Conservation (phyloP, 768 basidiomycete species). For the Lactarius deliciosus region DNA sequence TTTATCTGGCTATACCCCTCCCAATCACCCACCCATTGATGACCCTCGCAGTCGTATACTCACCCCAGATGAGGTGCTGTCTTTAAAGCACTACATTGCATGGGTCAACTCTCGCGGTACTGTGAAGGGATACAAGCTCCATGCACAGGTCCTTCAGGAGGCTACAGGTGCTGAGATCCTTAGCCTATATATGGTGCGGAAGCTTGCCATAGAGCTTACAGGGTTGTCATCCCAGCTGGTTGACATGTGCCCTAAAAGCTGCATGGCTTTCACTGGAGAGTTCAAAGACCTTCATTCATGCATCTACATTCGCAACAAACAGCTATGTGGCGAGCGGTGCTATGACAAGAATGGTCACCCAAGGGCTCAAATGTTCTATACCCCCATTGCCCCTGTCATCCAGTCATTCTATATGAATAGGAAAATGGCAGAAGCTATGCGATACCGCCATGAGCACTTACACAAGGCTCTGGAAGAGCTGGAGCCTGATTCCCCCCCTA, state of each 20-base stretch:
- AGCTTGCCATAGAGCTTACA: background rate
- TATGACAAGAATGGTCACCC: too few species aligned
- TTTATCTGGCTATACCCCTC: background rate
- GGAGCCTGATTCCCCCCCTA: too few species aligned
- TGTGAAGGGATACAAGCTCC: background rate
- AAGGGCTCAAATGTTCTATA: too few species aligned
- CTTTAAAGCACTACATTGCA: background rate
- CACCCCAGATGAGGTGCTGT: background rate
- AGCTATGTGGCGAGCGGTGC: too few species aligned
- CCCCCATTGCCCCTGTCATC: too few species aligned
- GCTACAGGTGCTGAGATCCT: background rate
- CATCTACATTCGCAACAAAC: background rate
- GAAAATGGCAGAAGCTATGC: too few species aligned
- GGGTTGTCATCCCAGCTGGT: background rate
- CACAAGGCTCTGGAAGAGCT: too few species aligned
- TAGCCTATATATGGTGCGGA: background rate
- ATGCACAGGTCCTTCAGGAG: background rate
- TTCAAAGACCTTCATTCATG: too few species aligned
- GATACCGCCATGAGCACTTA: too few species aligned
- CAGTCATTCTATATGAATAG: too few species aligned
- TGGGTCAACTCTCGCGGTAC: too few species aligned
- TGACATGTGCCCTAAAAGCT: conserved; percentile 12
- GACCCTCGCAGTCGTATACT: background rate
- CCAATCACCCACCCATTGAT: background rate
- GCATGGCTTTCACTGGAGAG: background rate